Base-by-base conservation (phyloP, 108 stramenopile species). In the Cyclostephanos tholiformis region DNA sequence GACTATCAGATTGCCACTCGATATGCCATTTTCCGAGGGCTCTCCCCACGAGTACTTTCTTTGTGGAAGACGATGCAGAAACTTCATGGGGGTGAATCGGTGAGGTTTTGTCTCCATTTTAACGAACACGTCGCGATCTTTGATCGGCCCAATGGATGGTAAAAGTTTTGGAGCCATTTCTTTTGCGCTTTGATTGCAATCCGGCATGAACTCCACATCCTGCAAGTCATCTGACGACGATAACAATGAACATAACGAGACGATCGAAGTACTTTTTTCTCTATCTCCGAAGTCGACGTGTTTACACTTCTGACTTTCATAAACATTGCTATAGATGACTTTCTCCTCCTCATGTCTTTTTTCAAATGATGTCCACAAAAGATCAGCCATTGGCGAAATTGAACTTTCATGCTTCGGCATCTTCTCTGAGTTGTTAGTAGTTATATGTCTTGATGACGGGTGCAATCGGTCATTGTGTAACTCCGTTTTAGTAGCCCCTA, bases 31-130 rank as follows among this genome's bases (percentile, higher is more conserved):
- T 38, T 19, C 17, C 38, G 38, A 17, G 13, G 59, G 61, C 29
- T 74, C 73, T 48, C 19, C 44, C 73, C 73, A 74, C 57, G 56
- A n/a, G 64, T 65, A 74, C 32, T 65, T 74, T 23, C 16, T 26
- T 29, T 59, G 55, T 57, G 73, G 63, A 30, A 74, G 56, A 58
- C 56, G 63, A 26, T 65, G 26, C 39, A 74, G 53, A 19, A 43
- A 41, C 38, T 57, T 50, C 41, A 74, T 74, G 20, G 73, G 55
- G 27, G 50, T 65, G 23, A 74, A 62, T 62, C 41, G 36, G 19
- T 14, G 22, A 36, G 38, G 17, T n/a, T 62, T n/a, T 39, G 61
- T 14, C 20, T 43, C 11, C 0, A 20, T 62, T 14, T 20, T 20
- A 4, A 16, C 53, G 53, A 25, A 2, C 11, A 1, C 25, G 23